Percentiles rank a stretch among this genome's conserved stretches.
phyloP scores from a whole-genome alignment of 768 basidiomycete genomes.

The Amanita phalloides region DNA sequence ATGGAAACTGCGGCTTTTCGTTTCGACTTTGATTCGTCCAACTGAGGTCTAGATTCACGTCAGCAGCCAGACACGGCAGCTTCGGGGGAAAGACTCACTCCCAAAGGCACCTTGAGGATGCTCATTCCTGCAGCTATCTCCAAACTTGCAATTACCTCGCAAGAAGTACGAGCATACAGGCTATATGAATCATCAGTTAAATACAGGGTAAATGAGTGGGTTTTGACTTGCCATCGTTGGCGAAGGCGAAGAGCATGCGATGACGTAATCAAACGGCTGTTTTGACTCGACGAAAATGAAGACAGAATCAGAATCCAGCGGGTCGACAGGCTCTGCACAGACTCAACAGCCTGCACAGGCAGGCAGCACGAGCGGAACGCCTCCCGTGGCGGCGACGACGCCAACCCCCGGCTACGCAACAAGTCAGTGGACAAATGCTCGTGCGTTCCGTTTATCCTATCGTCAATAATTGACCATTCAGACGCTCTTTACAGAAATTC shows the following conservation, averaged over 20 bases:
- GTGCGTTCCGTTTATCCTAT: conserved; percentile 8
- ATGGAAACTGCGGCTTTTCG: conserved; percentile 19
- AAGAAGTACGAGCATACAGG: conserved; percentile 51
- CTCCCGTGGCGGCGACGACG: conserved; percentile 13
- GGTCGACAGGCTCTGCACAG: conserved; percentile 7
- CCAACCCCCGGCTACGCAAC: conserved; percentile 18
- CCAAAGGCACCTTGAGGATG: conserved; percentile 41
- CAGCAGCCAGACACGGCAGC: conserved; percentile 3
- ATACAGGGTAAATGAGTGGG: background rate
- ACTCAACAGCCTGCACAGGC: conserved; percentile 8
- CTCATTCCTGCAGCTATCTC: conserved; percentile 53
- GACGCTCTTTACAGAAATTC: conserved; percentile 32
- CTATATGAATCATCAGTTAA: conserved; percentile 19
- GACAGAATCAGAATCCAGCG: conserved; percentile 22
- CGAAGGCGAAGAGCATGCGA: background rate
- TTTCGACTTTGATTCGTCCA: conserved; percentile 22
- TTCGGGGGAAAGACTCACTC: conserved; percentile 28
- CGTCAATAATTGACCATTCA: background rate
- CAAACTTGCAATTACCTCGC: conserved; percentile 58
- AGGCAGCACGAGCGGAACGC: background rate
- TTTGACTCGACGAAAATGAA: conserved; percentile 22
- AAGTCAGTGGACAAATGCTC: conserved; percentile 21
- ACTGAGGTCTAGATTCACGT: conserved; percentile 21
- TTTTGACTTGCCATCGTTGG: conserved; percentile 5
- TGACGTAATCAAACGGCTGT: background rate